A percentile compares a stretch with the other conserved stretches of the same genome.
Conservation (phyloP, 169 alveolate genomes). For the Plasmodium vivax region DNA sequence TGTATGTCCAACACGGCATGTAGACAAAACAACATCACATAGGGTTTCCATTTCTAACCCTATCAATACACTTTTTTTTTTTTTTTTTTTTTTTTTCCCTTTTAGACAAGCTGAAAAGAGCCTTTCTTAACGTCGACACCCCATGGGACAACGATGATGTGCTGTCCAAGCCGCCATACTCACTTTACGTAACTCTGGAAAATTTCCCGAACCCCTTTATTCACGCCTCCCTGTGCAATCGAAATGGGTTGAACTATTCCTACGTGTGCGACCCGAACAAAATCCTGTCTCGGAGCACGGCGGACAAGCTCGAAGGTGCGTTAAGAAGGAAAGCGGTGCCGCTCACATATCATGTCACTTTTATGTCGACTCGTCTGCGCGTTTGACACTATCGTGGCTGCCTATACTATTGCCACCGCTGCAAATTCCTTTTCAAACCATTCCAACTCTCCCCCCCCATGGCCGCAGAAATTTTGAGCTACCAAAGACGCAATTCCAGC, state of each 20-base stretch:
- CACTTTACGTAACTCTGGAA: conserved; percentile 76
- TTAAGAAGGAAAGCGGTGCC: neutral
- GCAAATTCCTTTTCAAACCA: neutral
- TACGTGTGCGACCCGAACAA: conserved; percentile 85
- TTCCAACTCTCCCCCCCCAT: neutral
- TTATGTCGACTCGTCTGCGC: neutral
- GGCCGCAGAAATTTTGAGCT: conserved; percentile 40
- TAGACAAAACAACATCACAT: neutral
- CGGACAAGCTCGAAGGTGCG: conserved; percentile 59
- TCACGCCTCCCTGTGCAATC: conserved; percentile 81
- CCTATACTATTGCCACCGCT: neutral
- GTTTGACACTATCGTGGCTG: neutral
- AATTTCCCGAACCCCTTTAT: conserved; percentile 85
- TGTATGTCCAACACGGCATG: neutral
- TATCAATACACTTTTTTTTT: neutral
- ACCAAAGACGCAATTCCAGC: conserved; percentile 49
- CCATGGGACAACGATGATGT: conserved; percentile 14
- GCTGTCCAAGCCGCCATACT: conserved; percentile 14
- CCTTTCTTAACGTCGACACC: conserved; percentile 29
- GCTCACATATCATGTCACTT: neutral
- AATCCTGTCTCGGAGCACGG: conserved; percentile 48
- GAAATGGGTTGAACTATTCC: conserved; percentile 79
- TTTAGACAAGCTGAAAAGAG: conserved; percentile 22
- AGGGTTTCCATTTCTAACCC: neutral
- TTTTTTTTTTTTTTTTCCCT: neutral